phyloP scores from a whole-genome alignment of 1,139 yeast species.

The Protomyces gravidus region DNA sequence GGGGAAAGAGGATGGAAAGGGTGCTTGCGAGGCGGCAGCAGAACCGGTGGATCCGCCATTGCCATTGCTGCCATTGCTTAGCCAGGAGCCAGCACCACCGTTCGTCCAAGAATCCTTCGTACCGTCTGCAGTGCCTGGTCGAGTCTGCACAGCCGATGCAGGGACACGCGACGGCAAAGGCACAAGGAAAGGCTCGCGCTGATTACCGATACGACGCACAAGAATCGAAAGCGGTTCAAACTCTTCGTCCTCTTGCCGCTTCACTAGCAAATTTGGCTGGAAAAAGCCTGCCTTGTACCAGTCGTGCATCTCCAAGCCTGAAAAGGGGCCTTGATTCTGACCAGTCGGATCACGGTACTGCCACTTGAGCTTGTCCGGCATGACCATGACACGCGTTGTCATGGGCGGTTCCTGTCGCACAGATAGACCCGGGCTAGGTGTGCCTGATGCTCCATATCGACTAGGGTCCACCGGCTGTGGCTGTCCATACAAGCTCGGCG shows the following conservation, averaged over 20 bases:
- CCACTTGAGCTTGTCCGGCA: conserved; percentile 46
- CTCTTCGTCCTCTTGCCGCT: conserved; percentile 47
- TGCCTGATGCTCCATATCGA: conserved; percentile 5
- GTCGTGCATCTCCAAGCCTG: conserved; percentile 68
- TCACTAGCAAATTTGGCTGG: conserved; percentile 52
- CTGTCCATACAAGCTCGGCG: background rate
- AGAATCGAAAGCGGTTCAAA: conserved; percentile 40
- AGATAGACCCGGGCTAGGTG: conserved; percentile 22
- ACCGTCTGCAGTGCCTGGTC: conserved; percentile 17
- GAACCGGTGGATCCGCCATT: background rate
- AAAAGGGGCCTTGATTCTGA: conserved; percentile 74
- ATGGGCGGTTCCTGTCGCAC: conserved; percentile 26
- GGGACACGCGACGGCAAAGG: conserved; percentile 46
- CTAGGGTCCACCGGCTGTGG: conserved; percentile 8
- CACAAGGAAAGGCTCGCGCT: conserved; percentile 56
- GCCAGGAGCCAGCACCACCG: conserved; percentile 9
- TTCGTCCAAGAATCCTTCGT: conserved; percentile 14
- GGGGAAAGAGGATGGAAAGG: conserved; percentile 30
- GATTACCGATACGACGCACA: conserved; percentile 46
- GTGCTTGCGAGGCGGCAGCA: conserved; percentile 27
- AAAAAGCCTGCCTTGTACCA: conserved; percentile 69
- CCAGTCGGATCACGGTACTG: conserved; percentile 66
- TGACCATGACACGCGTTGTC: conserved; percentile 28
- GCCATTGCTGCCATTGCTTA: conserved; percentile 6
- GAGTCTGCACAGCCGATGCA: conserved; percentile 9